These are phyloP conservation scores for Gaertneriomyces sp. DNA, from an alignment of 192 early-diverging fungal genomes.

Conservation along the genomic window DNA sequence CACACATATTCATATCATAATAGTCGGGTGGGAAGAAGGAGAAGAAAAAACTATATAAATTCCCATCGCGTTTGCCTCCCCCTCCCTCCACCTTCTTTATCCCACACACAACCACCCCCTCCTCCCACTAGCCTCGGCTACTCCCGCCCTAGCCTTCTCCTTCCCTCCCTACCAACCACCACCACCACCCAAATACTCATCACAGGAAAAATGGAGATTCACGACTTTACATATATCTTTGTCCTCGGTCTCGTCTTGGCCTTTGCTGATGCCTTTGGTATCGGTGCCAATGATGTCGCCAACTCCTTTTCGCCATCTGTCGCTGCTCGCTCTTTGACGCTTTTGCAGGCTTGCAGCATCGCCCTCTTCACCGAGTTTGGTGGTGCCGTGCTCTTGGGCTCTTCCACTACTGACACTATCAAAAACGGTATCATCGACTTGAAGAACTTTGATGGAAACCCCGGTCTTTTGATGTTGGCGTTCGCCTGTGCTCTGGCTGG, in stretches of 20 bases:
- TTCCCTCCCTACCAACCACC: not conserved
- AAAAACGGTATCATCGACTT: constrained; percentile 68
- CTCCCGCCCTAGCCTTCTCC: not conserved
- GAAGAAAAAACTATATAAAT: too few species aligned
- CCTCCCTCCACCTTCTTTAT: too few species aligned
- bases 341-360: constrained; percentile 69
- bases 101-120: too few species aligned
- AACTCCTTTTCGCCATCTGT: constrained; percentile 86
- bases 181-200: too few species aligned
- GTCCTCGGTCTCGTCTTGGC: constrained; percentile 61
- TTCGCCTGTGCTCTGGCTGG: constrained; percentile 80
- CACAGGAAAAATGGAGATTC: constrained; percentile 39
- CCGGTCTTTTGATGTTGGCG: constrained; percentile 75
- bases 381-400: constrained; percentile 73
- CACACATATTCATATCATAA: too few species aligned
- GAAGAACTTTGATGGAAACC: constrained; percentile 50
- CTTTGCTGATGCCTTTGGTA: constrained; percentile 69
- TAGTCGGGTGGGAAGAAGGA: too few species aligned
- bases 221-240: constrained; percentile 67
- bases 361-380: constrained; percentile 81
- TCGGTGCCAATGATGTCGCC: constrained; percentile 83
- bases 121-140: not conserved
- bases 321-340: constrained; percentile 71
- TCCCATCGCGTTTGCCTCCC: too few species aligned
- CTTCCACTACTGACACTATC: constrained; percentile 73